Evolutionary conservation across 1,139 yeast species (phyloP), one percentile per base, ranked within the genome.

Genomic region (Blastobotrys arbuscula): DNA sequence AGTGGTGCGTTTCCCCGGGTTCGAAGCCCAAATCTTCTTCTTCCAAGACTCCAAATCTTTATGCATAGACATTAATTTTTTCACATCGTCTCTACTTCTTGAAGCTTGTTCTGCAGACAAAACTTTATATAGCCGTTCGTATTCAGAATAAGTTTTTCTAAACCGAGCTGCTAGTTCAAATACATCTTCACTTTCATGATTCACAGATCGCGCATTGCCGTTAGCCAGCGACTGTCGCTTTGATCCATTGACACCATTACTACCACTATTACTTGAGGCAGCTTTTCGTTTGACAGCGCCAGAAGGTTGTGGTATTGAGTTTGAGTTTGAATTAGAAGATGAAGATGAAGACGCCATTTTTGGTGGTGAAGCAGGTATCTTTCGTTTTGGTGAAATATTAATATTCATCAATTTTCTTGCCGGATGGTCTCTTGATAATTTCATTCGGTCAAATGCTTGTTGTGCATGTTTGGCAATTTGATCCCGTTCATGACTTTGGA

Each of bases 21-120:
- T 19, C 6, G 38, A 8, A 30, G 44, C 39, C 74, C 74, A 70
- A 20, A 70, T 57, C 37, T 58, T 57, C 50, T 60, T 59, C 53
- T 70, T 70, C 72, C 73, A 68, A 20, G 60, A 51, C 44, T 64
- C 67, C 38, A 70, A 58, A 45, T 68, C 68, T 13, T 61, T 57
- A 52, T 70, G 74, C 66, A 70, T 57, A n/a, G 56, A 47, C 52
- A 69, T 45, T 38, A 70, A 55, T 49, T 58, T 54, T 48, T 65
- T 66, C 48, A 65, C 60, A 39, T 66, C 65, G 21, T 62, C 50
- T 24, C 51, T 35, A 18, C 55, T 53, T 23, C 39, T 39, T 31
- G 41, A 40, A 30, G 23, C 39, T 37, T 47, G 52, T 36, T 49
- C 52, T 42, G 52, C 52, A 28, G 50, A 46, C 48, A 48, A 30